A percentile compares a stretch with the other conserved stretches of the same genome.
These are phyloP conservation scores for Tephrocybe sp. DNA, from an alignment of 768 basidiomycete genomes.

Conservation along the genomic window DNA sequence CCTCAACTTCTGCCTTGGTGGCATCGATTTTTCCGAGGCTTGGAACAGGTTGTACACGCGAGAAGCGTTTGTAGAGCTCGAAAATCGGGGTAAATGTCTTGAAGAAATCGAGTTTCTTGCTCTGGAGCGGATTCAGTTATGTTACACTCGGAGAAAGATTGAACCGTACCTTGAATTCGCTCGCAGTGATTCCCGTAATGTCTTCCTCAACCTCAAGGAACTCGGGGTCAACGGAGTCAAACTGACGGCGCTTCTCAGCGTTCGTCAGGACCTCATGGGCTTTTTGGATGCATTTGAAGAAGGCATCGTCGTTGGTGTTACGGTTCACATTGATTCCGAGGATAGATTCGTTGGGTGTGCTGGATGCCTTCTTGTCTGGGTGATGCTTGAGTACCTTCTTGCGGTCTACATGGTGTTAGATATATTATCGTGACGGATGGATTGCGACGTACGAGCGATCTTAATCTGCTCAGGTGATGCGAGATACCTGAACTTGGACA, in stretches of 20 bases:
- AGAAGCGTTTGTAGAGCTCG: constrained; percentile 89
- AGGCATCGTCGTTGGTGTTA: constrained; percentile 93
- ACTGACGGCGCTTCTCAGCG: constrained; percentile 86
- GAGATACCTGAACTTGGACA: constrained; percentile 84
- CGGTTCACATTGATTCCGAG: constrained; percentile 57
- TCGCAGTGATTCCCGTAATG: constrained; percentile 50
- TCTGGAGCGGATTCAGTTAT: too few relatives aligned
- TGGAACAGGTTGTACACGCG: constrained; percentile 80
- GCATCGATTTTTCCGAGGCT: constrained; percentile 68
- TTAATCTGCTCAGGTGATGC: constrained; percentile 95
- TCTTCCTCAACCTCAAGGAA: constrained; percentile 76
- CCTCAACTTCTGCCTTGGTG: constrained; percentile 80
- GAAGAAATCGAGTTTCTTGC: constrained; percentile 67
- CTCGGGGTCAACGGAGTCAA: constrained; percentile 91
- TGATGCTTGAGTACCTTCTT: constrained; percentile 98
- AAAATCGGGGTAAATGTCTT: constrained; percentile 77
- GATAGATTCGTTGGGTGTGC: constrained; percentile 25
- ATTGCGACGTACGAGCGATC: constrained; percentile 75
- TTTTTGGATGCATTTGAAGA: constrained; percentile 99
- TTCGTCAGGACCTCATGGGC: constrained; percentile 91
- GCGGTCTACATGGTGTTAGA: constrained; percentile 57
- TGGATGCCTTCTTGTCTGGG: constrained; percentile 86
- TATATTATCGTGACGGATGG: constrained; percentile 2
- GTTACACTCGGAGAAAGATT: too few relatives aligned
- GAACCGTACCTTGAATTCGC: constrained; percentile 47